phyloP scores from a whole-genome alignment of 768 basidiomycete genomes.

The Panaeolus cyanescens region DNA sequence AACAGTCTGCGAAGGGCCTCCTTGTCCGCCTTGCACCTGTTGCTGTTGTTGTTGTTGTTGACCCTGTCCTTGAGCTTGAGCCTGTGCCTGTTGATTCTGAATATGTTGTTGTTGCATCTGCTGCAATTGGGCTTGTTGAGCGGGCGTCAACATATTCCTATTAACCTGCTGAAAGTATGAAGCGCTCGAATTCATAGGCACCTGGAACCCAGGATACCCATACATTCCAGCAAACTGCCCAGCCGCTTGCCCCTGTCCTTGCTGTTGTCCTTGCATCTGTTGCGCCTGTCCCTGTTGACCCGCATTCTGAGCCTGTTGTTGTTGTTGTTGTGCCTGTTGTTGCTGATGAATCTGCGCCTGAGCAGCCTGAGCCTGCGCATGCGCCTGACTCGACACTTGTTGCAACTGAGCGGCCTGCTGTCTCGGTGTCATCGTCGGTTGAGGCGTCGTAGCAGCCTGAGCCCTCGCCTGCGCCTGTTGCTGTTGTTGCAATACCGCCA shows the following conservation, averaged over 20 bases:
- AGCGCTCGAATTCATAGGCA: not conserved
- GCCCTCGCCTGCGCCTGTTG: not conserved
- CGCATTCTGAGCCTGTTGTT: slow-evolving; percentile 15
- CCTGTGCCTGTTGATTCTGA: not conserved
- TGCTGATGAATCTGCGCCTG: slow-evolving; percentile 12
- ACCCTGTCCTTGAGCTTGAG: not conserved
- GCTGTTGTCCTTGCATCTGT: slow-evolving; percentile 12
- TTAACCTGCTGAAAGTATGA: not conserved
- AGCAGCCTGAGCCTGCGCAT: slow-evolving; percentile 25
- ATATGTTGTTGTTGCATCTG: not conserved
- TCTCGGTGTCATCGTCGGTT: slow-evolving; percentile 23
- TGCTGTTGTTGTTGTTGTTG: slow-evolving; percentile 14
- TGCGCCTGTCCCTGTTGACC: slow-evolving; percentile 9
- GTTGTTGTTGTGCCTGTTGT: slow-evolving; percentile 11
- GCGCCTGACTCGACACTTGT: slow-evolving; percentile 17
- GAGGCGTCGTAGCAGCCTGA: not conserved
- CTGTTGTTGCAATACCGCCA: slow-evolving; percentile 6
- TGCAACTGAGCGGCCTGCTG: slow-evolving; percentile 17
- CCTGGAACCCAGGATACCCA: not conserved
- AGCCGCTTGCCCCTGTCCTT: slow-evolving; percentile 10
- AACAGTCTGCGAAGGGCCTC: too few relatives aligned
- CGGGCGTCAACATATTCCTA: not conserved
- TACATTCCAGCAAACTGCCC: not conserved
- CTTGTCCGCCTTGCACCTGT: slow-evolving; percentile 14
- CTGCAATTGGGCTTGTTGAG: not conserved